These are phyloP conservation scores for Penicillium sp. DNA, from an alignment of 2,329 filamentous ascomycete genomes.

Conservation along the genomic window DNA sequence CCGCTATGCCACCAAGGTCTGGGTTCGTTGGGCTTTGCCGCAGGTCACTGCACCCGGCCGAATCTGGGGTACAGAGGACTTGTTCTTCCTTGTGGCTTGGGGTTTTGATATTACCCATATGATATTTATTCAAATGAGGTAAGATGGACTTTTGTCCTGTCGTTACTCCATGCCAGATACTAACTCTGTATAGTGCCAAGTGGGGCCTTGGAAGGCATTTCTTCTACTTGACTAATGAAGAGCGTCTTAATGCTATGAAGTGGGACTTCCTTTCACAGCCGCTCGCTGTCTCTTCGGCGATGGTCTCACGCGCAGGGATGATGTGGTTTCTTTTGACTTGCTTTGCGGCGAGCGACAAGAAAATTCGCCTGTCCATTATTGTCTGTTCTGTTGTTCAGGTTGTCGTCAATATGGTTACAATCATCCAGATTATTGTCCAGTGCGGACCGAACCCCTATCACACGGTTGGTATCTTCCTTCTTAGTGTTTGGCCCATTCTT, in stretches of 20 bases:
- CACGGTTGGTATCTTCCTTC: slow-evolving; percentile 14
- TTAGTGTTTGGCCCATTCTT: not conserved
- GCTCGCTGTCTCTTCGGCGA: slow-evolving; percentile 31
- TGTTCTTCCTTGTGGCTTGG: slow-evolving; percentile 31
- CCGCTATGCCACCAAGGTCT: slow-evolving; percentile 29
- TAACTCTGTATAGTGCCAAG: slow-evolving; percentile 20
- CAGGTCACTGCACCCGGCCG: slow-evolving; percentile 31
- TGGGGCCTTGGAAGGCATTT: slow-evolving; percentile 36
- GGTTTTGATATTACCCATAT: slow-evolving; percentile 35
- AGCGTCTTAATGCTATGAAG: slow-evolving; percentile 31
- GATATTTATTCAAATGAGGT: slow-evolving; percentile 34
- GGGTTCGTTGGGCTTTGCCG: slow-evolving; percentile 34
- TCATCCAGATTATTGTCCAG: slow-evolving; percentile 37
- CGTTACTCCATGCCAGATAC: not conserved
- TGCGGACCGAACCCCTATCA: slow-evolving; percentile 37
- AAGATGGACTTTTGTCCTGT: not conserved
- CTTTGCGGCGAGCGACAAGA: slow-evolving; percentile 31
- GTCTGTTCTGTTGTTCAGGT: slow-evolving; percentile 34
- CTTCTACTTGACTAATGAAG: slow-evolving; percentile 26
- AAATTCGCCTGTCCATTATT: slow-evolving; percentile 32
- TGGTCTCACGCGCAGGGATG: slow-evolving; percentile 38
- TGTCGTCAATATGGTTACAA: slow-evolving; percentile 33
- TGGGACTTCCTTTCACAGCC: slow-evolving; percentile 24
- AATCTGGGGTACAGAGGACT: slow-evolving; percentile 36
- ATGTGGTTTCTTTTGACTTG: slow-evolving; percentile 39